Conservation (phyloP, 805 yeast species). For the Huiozyma sinensis region DNA sequence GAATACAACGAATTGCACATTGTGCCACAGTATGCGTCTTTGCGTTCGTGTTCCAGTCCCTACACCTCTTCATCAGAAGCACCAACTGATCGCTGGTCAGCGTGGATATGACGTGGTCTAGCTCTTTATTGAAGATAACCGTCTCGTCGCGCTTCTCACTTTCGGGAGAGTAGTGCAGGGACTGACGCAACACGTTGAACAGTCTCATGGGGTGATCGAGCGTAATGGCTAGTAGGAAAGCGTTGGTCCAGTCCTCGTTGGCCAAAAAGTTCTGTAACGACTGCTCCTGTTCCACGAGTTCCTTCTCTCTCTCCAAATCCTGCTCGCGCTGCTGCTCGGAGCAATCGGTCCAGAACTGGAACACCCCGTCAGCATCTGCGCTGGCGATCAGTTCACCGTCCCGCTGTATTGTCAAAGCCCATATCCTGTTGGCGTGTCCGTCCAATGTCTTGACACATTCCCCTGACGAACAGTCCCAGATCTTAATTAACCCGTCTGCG, state of each 20-base stretch:
- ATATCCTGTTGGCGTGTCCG: constrained; percentile 87
- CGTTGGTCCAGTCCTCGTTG: constrained; percentile 74
- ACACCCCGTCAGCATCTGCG: constrained; percentile 93
- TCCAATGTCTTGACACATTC: constrained; percentile 81
- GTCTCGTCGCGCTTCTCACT: constrained; percentile 3
- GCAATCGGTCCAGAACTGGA: constrained; percentile 81
- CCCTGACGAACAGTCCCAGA: constrained; percentile 74
- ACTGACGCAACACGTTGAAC: constrained; percentile 60
- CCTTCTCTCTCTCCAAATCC: constrained; percentile 40
- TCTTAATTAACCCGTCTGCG: constrained; percentile 87
- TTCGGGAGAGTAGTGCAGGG: constrained; percentile 37
- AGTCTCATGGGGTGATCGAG: constrained; percentile 85
- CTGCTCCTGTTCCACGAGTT: constrained; percentile 79
- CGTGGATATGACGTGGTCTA: constrained; percentile 52
- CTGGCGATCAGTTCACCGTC: constrained; percentile 64
- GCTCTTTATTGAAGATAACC: constrained; percentile 31
- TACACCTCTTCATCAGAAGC: constrained; percentile 56
- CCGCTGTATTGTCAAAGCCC: constrained; percentile 67
- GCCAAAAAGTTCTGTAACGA: constrained; percentile 63
- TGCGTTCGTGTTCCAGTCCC: constrained; percentile 94
- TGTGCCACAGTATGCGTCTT: constrained; percentile 75
- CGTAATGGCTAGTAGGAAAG: constrained; percentile 74
- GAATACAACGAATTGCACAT: constrained; percentile 54
- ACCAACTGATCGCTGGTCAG: constrained; percentile 52
- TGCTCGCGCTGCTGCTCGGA: constrained; percentile 58